Base-by-base conservation (phyloP, 192 early-diverging fungal species). In the Linnemannia hyalina region DNA sequence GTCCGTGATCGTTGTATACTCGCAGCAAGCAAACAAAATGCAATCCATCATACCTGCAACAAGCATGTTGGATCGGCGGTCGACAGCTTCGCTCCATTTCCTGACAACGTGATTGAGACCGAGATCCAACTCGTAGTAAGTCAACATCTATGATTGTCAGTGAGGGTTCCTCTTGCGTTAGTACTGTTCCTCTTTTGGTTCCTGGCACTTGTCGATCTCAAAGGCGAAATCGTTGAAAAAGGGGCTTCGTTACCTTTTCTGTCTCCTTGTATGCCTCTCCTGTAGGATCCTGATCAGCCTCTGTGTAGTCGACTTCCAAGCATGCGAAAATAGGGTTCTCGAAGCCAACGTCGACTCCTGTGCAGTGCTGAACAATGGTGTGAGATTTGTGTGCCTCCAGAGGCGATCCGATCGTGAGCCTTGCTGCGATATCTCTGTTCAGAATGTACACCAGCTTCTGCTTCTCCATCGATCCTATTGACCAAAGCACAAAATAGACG, bases 321-420 rank as follows among this genome's bases (percentile, higher is more conserved):
- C 95, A 94, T 1, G 98, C 99, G 91, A 99, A 99, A 52, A 98
- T 92, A 15, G 99, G 99, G 87, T 99, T 99, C 78, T 99, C 99
- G 80, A 96, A 99, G 0, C 98, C 99, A 36, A 99, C 98, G 88
- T 99, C 99, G 16, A 99, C 93, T 38, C 95, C 98, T 32, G 96
- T 95, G 74, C 95, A 90, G 80, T 95, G 91, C 73, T 96, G 95
- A 70, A 94, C 93, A 36, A 98, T 80, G 0, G 94, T 95, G 49
- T 95, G 90, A 15, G 95, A 85, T 83, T 96, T 96, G 89, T 97
- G 95, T 18, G 98, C 97, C 85, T 99, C 98, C 73, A 99, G 84
- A 15, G 99, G 99, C 70, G 99, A 99, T 65, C 96, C 97, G 68
- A 99, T 95, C 22, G 95, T 95, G 6, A 99, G 81, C 47, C 93